Evolutionary conservation across 2,329 filamentous ascomycete species (phyloP), one percentile per base, ranked within the genome.

Genomic region (Fusarium nanum): DNA sequence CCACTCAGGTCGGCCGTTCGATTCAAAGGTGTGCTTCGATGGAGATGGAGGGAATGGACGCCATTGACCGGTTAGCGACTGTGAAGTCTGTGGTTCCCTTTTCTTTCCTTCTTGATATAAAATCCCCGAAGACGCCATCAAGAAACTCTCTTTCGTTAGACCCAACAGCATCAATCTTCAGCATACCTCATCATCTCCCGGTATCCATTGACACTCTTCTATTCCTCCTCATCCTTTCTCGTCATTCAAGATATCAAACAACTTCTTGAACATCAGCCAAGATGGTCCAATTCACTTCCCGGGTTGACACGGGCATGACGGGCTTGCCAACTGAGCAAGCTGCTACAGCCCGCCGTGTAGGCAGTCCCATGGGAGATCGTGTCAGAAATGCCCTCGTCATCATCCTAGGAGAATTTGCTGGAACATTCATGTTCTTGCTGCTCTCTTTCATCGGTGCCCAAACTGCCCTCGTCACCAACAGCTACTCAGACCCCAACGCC

Each of bases 371-470:
- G 28, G 40, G 62, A 6, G 60, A 56, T 25, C 49, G 60, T 11
- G 37, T 63, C 9, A 73, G 78, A 23, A 82, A 83, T 56, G 75
- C 80, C 25, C 57, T 81, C 14, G 78, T 84, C 45, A 80, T 84
- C n/a, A 75, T 82, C 34, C 65, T 85, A 23, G 84, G 82, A 60
- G 85, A 87, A 76, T 85, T 87, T 49, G 81, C 83, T 67, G 85
- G 85, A 57, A 87, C 85, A 3, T 86, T 87, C 66, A 80, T 86
- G 76, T 87, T 87, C 74, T 79, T 87, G 1, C 81, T 86, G 49
- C 77, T 83, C 56, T 71, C 81, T 37, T 83, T 81, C 60, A 77
- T 80, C 20, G 81, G 82, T 28, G 74, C 81, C 1, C 79, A 83
- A 60, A 78, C 81, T 16, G 80, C 80, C 41, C 67, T 81, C 56